phyloP scores from a whole-genome alignment of 352 stramenopile species.

The Blastocystis sp. region DNA sequence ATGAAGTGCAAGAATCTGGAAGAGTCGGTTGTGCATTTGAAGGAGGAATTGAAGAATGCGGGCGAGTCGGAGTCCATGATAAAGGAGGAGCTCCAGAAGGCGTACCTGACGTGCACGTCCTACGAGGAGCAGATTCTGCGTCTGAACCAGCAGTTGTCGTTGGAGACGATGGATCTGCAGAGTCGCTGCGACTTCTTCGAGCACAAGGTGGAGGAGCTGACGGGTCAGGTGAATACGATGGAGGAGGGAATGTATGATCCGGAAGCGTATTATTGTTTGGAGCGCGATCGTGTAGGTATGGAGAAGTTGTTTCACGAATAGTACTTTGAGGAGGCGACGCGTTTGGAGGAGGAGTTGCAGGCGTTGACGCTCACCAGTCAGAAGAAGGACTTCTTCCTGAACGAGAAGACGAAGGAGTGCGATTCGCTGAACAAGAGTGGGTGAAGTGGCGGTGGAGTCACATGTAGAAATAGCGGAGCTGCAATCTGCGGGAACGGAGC shows the following conservation, averaged over 20 bases:
- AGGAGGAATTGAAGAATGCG: not conserved
- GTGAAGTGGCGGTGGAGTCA: not conserved
- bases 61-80: not conserved
- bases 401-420: constrained; percentile 31
- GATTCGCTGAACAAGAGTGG: not conserved
- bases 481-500: not conserved
- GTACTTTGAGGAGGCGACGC: constrained; percentile 14
- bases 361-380: constrained; percentile 22
- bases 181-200: constrained; percentile 3
- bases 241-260: constrained; percentile 52
- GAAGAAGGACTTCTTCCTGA: constrained; percentile 42
- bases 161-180: constrained; percentile 29
- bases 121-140: constrained; percentile 47
- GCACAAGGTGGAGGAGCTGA: constrained; percentile 28
- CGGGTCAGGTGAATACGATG: constrained; percentile 15
- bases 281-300: constrained; percentile 24
- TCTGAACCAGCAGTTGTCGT: constrained; percentile 27
- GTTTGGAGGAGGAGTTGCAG: constrained; percentile 37
- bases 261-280: constrained; percentile 48
- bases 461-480: not conserved
- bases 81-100: constrained; percentile 38
- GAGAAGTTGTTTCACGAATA: not conserved
- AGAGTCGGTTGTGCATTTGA: not conserved
- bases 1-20: not conserved
- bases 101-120: not conserved